Percentiles rank a stretch among this genome's conserved stretches.
Evolutionary conservation across 345 rosid species (phyloP).

Genomic region (Pugionium cornutum): DNA sequence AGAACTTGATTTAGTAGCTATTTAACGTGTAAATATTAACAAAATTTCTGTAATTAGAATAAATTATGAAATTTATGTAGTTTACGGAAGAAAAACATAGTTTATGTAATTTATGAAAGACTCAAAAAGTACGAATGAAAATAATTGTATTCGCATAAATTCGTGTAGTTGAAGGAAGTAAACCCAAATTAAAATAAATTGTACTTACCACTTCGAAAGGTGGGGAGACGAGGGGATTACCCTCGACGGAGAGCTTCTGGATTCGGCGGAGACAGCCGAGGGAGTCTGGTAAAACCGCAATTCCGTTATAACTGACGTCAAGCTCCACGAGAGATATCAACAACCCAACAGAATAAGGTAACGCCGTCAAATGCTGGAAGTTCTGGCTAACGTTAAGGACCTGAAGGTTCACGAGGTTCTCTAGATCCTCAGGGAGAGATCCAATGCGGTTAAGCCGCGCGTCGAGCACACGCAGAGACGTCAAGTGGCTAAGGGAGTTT

Average conservation of each 20-base stretch:
- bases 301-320: constrained; percentile 72
- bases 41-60: too few relatives aligned
- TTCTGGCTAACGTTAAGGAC: constrained; percentile 79
- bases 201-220: constrained; percentile 50
- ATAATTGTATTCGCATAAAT: too few relatives aligned
- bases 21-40: too few relatives aligned
- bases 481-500: constrained; percentile 52
- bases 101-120: too few relatives aligned
- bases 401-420: constrained; percentile 63
- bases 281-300: constrained; percentile 58
- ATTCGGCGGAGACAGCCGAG: constrained; percentile 69
- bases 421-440: constrained; percentile 64
- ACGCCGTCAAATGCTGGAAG: constrained; percentile 60
- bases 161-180: too few relatives aligned
- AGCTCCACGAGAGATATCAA: constrained; percentile 68
- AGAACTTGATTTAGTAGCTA: too few relatives aligned
- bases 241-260: constrained; percentile 59
- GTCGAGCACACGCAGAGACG: constrained; percentile 55
- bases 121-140: too few relatives aligned
- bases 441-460: constrained; percentile 73
- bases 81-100: too few relatives aligned
- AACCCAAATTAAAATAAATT: too few relatives aligned
- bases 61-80: too few relatives aligned
- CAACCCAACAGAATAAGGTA: constrained; percentile 72
- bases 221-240: constrained; percentile 73